Evolutionary conservation across 2,329 filamentous ascomycete genomes (phyloP), one percentile per base, ranked within the genome.

Genomic region (Ophiocordyceps australis): DNA sequence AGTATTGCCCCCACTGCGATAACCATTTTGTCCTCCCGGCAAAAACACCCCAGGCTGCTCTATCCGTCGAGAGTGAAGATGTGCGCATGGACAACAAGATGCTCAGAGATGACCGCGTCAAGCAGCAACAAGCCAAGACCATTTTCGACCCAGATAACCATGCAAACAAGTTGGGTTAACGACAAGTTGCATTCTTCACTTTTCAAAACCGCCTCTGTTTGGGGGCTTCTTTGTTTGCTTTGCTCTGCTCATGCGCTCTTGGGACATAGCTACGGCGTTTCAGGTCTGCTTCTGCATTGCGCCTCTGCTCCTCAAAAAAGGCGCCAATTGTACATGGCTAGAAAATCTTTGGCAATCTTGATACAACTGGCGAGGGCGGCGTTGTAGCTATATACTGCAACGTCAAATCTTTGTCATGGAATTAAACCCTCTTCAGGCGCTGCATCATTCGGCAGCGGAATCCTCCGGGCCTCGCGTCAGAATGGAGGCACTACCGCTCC

Each of bases 1-100:
- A 98, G 51, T 98, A 92, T 63, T 98, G 89, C 60, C 91, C 89
- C 14, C 81, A 94, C 57, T 98, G 89, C 60, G 89, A 98, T 49
- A 98, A 98, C 57, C 91, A 98, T 54, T 98, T 85, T 46, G 78
- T 98, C 20, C 62, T 98, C 35, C 85, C 95, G 5, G 91, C 89
- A 26, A 54, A 77, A 38, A 80, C 76, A 5, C 81, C 89, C 14
- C 79, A 91, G 53, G 68, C 85, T 8, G 67, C 77, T 19, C 55
- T 98, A 26, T 71, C 85, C 37, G 67, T 98, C 26, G 89, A 98
- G 57, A 80, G 86, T 32, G 86, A 91, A 34, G 91, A 98, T 54
- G 74, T 74, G 4, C 65, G 89, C 32, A 65, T 85, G 39, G 81
- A 98, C 52, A 70, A 68, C 41, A 70, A 78, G 56, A 94, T 98